These are phyloP conservation scores for Chaetomiaceae sp. DNA, from an alignment of 2,329 filamentous ascomycete genomes.

Conservation along the genomic window DNA sequence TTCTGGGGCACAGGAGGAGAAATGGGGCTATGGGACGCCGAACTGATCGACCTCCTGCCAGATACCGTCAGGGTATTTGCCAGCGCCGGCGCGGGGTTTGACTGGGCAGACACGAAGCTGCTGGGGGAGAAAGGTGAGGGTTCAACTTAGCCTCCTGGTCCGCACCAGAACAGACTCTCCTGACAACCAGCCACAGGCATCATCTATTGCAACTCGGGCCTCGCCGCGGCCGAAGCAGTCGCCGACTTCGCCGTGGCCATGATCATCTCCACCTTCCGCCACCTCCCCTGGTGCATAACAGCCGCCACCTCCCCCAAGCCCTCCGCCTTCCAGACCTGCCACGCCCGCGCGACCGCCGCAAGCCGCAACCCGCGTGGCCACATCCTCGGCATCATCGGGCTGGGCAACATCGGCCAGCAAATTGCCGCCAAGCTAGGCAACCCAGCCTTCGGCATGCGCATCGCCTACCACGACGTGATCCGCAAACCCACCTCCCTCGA, in stretches of 20 bases:
- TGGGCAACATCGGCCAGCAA: constrained; percentile 61
- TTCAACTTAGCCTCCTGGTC: neutral
- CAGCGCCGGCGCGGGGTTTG: constrained; percentile 60
- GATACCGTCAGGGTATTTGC: constrained; percentile 55
- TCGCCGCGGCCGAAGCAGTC: constrained; percentile 66
- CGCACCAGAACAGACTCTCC: neutral
- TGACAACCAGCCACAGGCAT: constrained; percentile 42
- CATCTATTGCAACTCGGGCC: constrained; percentile 68
- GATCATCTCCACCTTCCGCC: constrained; percentile 64
- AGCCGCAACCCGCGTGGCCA: constrained; percentile 61
- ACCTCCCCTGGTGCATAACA: constrained; percentile 58
- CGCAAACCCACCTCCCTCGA: constrained; percentile 44
- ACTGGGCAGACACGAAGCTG: constrained; percentile 60
- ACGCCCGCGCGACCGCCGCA: constrained; percentile 52
- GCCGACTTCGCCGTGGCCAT: constrained; percentile 67
- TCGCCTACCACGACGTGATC: constrained; percentile 58
- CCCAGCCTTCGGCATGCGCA: constrained; percentile 60
- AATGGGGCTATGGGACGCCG: constrained; percentile 60
- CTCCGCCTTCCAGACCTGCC: constrained; percentile 50
- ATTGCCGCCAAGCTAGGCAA: constrained; percentile 54
- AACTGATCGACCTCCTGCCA: constrained; percentile 54
- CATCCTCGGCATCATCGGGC: constrained; percentile 61
- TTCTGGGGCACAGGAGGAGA: constrained; percentile 59
- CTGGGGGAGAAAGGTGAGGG: constrained; percentile 55
- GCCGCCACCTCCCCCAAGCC: constrained; percentile 45